These are phyloP conservation scores for Paramecium tetraurelia DNA, from an alignment of 73 alveolate species.

Conservation along the genomic window DNA sequence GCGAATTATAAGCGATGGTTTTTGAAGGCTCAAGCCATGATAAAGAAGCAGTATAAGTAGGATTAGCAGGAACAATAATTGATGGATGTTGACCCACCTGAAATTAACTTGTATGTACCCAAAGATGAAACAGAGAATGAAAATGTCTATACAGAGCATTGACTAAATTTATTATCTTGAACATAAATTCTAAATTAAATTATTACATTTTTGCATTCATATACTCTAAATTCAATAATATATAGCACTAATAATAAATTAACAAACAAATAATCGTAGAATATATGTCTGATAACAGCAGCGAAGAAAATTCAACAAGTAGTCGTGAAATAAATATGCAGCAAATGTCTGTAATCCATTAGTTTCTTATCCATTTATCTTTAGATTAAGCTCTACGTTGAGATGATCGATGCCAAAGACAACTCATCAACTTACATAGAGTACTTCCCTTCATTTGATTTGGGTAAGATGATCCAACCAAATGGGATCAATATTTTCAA, in stretches of 20 bases:
- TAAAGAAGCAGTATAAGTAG: background rate
- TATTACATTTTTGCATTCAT: background rate
- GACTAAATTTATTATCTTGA: background rate
- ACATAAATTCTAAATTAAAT: background rate
- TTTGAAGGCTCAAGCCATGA: background rate
- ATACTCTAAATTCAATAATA: background rate
- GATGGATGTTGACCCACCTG: conserved; percentile 45
- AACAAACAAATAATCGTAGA: background rate
- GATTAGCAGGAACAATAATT: background rate
- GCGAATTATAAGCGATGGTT: conserved; percentile 48
- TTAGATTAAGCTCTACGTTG: background rate
- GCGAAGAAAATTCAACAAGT: conserved; percentile 34
- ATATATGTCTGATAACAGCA: background rate
- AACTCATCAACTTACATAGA: background rate
- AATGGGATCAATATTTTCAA: background rate
- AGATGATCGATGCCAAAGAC: background rate
- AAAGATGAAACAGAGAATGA: conserved; percentile 42
- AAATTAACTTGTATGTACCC: background rate
- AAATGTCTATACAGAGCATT: background rate
- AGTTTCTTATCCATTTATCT: background rate
- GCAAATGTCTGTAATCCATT: background rate
- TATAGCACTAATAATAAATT: background rate
- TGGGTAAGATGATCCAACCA: background rate
- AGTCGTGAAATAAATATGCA: background rate
- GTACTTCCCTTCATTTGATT: background rate